Base-by-base conservation (phyloP, 257 asterid species). In the Mitragyna speciosa region DNA sequence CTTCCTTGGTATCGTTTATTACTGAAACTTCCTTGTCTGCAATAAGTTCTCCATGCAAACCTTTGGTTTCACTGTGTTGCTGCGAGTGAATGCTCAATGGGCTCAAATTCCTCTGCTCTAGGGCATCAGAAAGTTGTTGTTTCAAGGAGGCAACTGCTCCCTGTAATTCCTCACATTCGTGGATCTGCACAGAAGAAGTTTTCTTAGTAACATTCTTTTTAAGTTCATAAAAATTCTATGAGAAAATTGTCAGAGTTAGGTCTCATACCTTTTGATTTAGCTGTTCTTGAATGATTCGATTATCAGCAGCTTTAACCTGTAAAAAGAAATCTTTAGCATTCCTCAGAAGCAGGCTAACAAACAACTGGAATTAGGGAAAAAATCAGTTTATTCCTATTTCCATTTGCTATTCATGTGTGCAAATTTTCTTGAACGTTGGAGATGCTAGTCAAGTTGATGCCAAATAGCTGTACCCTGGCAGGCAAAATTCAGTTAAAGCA, bases 251-350 rank as follows among this genome's bases (percentile, higher is more conserved):
- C 80, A 48, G 76, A 75, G 71, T 77, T 51, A 80, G 77, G 80
- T 79, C 66, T 65, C 39, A 70, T 80, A 96, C 99, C 97, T 94
- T 96, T 85, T 94, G 89, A 87, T 85, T 89, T 80, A 96, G 92
- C 88, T 96, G 97, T 81, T 96, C 99, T 83, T 94, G 97, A 86
- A 96, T 94, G 72, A 96, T 83, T 75, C 99, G 88, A 83, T 94
- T 94, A 81, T 96, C 99, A 33, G 98, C 99, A 85, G 88, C 84
- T 90, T 91, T 92, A 81, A 96, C 99, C 99, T 96, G 88, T 79
- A 80, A 89, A 86, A 17, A 84, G 56, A 52, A 85, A 80, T 67
- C 56, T 78, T 77, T 70, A 79, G 73, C 76, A 36, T 7, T 72
- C 70, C 28, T 26, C 9, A 47, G 33, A 78, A 43, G 39, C 26